These are phyloP conservation scores for Blastobotrys serpentis DNA, from an alignment of 1,139 yeast genomes.

Conservation along the genomic window DNA sequence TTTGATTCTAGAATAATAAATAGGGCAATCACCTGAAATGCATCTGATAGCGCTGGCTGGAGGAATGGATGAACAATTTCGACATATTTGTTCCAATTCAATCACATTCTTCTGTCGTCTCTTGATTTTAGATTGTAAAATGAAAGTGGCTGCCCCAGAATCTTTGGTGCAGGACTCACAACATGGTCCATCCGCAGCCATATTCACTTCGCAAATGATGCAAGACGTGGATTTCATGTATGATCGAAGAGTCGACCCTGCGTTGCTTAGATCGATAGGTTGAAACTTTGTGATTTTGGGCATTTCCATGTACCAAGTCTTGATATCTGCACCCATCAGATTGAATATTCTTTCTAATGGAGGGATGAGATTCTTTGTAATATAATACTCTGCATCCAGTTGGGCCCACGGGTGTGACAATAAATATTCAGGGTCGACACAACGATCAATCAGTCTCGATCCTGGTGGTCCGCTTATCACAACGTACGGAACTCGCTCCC, in stretches of 20 bases:
- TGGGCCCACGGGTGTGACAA: constrained; percentile 40
- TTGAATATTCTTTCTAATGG: constrained; percentile 84
- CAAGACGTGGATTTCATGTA: constrained; percentile 32
- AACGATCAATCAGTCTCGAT: constrained; percentile 69
- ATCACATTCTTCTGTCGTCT: constrained; percentile 25
- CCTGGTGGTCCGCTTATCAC: constrained; percentile 69
- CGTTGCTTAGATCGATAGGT: constrained; percentile 2
- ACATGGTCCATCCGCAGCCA: constrained; percentile 15
- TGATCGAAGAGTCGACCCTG: constrained; percentile 13
- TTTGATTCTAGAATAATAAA: constrained; percentile 41
- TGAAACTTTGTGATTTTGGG: constrained; percentile 43
- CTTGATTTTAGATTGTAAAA: constrained; percentile 18
- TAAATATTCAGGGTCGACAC: constrained; percentile 74
- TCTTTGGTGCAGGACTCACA: constrained; percentile 9
- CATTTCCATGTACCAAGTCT: constrained; percentile 74
- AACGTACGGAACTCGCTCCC: constrained; percentile 84
- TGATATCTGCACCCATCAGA: constrained; percentile 76
- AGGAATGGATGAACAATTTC: constrained; percentile 34
- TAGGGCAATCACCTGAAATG: constrained; percentile 46
- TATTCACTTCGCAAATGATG: constrained; percentile 28
- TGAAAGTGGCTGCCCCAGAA: constrained; percentile 4
- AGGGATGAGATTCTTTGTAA: constrained; percentile 77
- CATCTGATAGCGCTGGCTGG: constrained; percentile 35
- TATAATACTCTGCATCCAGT: constrained; percentile 84
- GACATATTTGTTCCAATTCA: constrained; percentile 36